Evolutionary conservation across 495 filamentous ascomycete species (phyloP), one percentile per base, ranked within the genome.

Genomic region (Trichoderma orchidacearum): DNA sequence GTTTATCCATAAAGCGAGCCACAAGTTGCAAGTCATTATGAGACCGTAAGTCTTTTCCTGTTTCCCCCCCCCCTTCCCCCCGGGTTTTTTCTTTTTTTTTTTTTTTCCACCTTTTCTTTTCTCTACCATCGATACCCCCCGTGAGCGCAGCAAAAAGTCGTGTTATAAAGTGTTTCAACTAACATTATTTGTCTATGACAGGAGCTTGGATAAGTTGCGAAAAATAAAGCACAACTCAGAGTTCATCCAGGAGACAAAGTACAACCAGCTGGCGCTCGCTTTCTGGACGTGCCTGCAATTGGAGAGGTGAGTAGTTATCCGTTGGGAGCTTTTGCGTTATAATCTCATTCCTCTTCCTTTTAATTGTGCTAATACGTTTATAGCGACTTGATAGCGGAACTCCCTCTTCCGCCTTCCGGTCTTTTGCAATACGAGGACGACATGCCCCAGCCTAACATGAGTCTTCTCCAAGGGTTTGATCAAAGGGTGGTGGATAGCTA

Each of bases 261-360:
- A 81, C 61, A 81, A 81, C 55, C 74, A 85, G 36, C 74, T 86
- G 52, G 74, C 85, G 31, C 84, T 93, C 60, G 88, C 89, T 6
- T 96, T 88, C 61, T 98, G 92, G 92, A 93, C 91, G 8, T 94
- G 88, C 64, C 72, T 96, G 61, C 93, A 96, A 61, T 76, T 97
- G 21, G 93, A 98, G 71, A 96, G 87, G 87, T 91, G 68, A 58
- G 69, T n/a, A n/a, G n/a, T n/a, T n/a, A n/a, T n/a, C n/a, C n/a
- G n/a, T n/a, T n/a, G n/a, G n/a, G n/a, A 27, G 23, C 18, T 29
- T 53, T 2, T 30, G 29, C 36, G 28, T 53, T 56, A 11, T 48
- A 28, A n/a, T 7, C 36, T 11, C 35, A 28, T 29, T 11, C 17
- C 27, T 17, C 21, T 32, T 1, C 21, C 53, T 35, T 35, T n/a